Conservation (phyloP, 371 early-diverging fungal genomes). For the Mucor lusitanicus region DNA sequence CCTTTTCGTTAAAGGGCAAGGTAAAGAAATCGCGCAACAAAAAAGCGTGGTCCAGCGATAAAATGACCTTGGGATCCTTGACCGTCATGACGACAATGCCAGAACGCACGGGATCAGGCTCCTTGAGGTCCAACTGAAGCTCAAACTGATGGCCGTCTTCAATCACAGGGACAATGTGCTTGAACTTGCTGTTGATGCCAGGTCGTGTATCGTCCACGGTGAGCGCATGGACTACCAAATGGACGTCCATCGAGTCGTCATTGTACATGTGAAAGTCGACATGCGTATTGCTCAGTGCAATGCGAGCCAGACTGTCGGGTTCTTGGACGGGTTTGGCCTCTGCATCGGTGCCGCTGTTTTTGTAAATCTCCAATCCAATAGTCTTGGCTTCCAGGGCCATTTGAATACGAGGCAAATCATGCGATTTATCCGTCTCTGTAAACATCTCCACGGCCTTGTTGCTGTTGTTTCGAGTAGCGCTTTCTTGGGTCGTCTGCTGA, state of each 20-base stretch:
- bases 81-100: conserved; percentile 70
- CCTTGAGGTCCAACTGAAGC: conserved; percentile 42
- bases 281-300: conserved; percentile 58
- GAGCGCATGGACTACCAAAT: conserved; percentile 69
- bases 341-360: conserved; percentile 7
- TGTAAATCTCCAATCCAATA: conserved; percentile 39
- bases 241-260: conserved; percentile 69
- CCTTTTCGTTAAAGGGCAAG: conserved; percentile 49
- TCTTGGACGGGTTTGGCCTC: conserved; percentile 9
- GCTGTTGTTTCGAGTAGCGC: background rate
- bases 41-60: conserved; percentile 85
- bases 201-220: conserved; percentile 84
- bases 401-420: conserved; percentile 15
- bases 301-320: conserved; percentile 30
- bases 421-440: background rate
- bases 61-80: conserved; percentile 81
- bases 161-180: conserved; percentile 75
- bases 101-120: conserved; percentile 40
- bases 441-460: background rate
- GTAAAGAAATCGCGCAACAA: conserved; percentile 71
- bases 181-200: conserved; percentile 77
- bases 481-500: no score
- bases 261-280: conserved; percentile 62
- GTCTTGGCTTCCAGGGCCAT: conserved; percentile 23
- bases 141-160: conserved; percentile 45